Percentiles rank a stretch among this genome's conserved stretches.
phyloP scores from a whole-genome alignment of 257 asterid genomes.

The Fraxinus anomala region DNA sequence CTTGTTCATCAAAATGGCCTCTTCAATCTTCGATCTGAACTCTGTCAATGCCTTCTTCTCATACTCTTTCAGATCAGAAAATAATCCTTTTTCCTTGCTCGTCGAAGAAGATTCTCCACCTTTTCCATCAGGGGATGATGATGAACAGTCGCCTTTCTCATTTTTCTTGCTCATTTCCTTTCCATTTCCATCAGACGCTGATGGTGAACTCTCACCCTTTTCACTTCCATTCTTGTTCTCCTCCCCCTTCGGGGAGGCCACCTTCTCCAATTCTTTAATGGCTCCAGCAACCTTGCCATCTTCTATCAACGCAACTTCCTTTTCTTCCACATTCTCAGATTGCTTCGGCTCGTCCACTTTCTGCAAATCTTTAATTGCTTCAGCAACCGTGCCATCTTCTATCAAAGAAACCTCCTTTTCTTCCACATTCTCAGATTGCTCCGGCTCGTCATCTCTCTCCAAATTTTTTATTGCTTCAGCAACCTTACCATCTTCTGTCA shows the following conservation, averaged over 20 bases:
- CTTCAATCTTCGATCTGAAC: conserved; percentile 47
- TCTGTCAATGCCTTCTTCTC: conserved; percentile 50
- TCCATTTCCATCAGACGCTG: conserved; percentile 8
- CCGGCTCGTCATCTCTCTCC: background rate
- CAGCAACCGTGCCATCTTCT: background rate
- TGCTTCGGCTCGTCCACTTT: background rate
- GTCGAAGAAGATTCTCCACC: conserved; percentile 1
- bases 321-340: conserved; percentile 12
- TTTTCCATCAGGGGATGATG: background rate
- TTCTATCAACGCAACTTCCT: background rate
- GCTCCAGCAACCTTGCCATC: conserved; percentile 13
- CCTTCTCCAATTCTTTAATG: background rate
- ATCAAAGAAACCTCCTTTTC: background rate
- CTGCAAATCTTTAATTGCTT: background rate
- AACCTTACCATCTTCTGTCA: conserved; percentile 4
- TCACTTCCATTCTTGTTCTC: conserved; percentile 3
- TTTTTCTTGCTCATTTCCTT: conserved; percentile 9
- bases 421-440: background rate
- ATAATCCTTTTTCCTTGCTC: conserved; percentile 1
- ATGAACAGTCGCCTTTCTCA: conserved; percentile 13
- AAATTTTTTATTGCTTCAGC: conserved; percentile 8
- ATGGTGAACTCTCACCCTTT: background rate
- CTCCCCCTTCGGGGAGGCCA: background rate
- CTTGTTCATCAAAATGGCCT: conserved; percentile 34
- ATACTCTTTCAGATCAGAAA: conserved; percentile 36